These are phyloP conservation scores for Botrytis porri DNA, from an alignment of 2,329 filamentous ascomycete species.

Conservation along the genomic window DNA sequence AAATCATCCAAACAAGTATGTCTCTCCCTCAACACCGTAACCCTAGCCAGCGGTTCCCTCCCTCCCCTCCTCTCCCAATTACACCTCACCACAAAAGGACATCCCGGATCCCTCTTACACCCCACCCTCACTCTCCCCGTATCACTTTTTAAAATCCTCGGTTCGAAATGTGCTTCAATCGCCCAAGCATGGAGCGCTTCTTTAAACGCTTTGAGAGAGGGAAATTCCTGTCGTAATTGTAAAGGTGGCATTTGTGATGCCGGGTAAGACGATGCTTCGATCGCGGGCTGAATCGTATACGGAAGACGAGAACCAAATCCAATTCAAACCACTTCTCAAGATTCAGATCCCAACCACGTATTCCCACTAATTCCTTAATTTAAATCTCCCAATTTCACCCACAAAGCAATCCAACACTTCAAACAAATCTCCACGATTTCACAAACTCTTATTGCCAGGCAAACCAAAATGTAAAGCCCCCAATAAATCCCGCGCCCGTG, in stretches of 20 bases:
- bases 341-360: background rate
- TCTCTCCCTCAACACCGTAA: constrained; percentile 36
- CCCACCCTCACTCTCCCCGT: constrained; percentile 38
- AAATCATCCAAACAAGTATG: constrained; percentile 37
- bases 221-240: constrained; percentile 38
- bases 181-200: constrained; percentile 39
- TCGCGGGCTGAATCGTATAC: background rate
- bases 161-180: constrained; percentile 39
- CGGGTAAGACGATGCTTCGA: background rate
- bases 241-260: constrained; percentile 34
- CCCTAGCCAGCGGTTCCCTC: constrained; percentile 34
- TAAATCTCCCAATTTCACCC: background rate
- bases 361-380: background rate
- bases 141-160: constrained; percentile 37
- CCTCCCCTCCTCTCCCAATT: constrained; percentile 38
- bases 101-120: constrained; percentile 37
- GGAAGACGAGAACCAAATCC: background rate
- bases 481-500: no score
- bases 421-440: no score
- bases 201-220: constrained; percentile 38
- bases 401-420: no score
- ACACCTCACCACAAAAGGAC: constrained; percentile 38
- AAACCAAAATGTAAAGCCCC: no score
- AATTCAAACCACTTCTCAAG: background rate
- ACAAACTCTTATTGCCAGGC: no score